phyloP scores from a whole-genome alignment of 1,139 yeast species.

The Blastobotrys arbuscula region DNA sequence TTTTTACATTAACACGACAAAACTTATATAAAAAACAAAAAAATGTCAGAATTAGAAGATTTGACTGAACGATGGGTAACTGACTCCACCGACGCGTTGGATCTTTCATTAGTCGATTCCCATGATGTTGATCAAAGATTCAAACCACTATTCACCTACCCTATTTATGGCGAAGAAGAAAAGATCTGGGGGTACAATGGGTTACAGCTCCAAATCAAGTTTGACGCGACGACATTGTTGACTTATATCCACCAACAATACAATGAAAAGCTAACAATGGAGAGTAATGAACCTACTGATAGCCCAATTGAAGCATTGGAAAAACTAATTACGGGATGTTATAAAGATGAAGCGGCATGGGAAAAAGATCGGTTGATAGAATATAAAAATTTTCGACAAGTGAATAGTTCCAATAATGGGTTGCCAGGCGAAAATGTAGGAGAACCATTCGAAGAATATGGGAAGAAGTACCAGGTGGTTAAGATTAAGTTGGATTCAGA shows the following conservation, averaged over 20 bases:
- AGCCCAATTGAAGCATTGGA: conserved; percentile 39
- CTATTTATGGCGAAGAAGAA: conserved; percentile 89
- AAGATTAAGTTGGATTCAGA: background rate
- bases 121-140: conserved; percentile 21
- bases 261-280: conserved; percentile 42
- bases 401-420: background rate
- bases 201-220: conserved; percentile 45
- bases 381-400: conserved; percentile 30
- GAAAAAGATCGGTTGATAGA: conserved; percentile 49
- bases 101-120: conserved; percentile 38
- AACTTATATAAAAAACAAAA: background rate
- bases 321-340: conserved; percentile 47
- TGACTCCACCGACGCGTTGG: conserved; percentile 60
- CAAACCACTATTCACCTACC: conserved; percentile 79
- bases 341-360: conserved; percentile 55
- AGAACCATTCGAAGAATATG: conserved; percentile 31
- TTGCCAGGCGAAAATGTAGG: conserved; percentile 37
- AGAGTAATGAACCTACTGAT: conserved; percentile 42
- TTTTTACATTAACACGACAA: background rate
- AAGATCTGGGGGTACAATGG: conserved; percentile 79
- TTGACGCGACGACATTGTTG: conserved; percentile 49
- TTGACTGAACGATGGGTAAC: conserved; percentile 58
- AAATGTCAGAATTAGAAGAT: conserved; percentile 18
- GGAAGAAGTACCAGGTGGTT: conserved; percentile 22
- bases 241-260: conserved; percentile 57